Evolutionary conservation across 805 yeast species (phyloP).

Genomic region (Brettanomyces custersianus): DNA sequence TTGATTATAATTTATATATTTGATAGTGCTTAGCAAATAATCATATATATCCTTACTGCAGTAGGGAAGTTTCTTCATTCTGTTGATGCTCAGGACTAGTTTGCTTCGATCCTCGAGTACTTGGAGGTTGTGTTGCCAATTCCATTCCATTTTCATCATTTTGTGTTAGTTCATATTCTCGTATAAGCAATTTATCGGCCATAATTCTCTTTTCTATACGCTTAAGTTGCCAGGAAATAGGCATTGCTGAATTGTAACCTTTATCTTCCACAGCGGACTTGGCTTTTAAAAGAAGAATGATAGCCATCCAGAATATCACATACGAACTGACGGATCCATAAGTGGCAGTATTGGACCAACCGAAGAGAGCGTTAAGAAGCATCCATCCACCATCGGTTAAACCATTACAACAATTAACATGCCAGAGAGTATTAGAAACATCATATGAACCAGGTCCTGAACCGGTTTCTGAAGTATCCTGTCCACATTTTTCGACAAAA

Average conservation of each 20-base stretch:
- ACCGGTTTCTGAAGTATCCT: slow-evolving; percentile 81
- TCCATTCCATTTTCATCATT: no score
- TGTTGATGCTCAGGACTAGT: no score
- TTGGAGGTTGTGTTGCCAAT: no score
- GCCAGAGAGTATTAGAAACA: slow-evolving; percentile 75
- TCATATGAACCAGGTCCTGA: slow-evolving; percentile 93
- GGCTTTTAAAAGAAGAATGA: slow-evolving; percentile 35
- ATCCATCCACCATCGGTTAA: slow-evolving; percentile 90
- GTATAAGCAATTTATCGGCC: slow-evolving; percentile 16
- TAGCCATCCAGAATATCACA: slow-evolving; percentile 56
- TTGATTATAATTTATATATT: no score
- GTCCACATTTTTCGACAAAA: slow-evolving; percentile 71
- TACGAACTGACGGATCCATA: slow-evolving; percentile 77
- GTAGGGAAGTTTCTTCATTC: no score
- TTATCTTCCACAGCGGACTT: slow-evolving; percentile 40
- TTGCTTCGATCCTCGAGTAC: no score
- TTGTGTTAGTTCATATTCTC: no score
- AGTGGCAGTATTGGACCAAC: slow-evolving; percentile 94
- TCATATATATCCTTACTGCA: no score
- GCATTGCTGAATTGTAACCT: slow-evolving; percentile 55
- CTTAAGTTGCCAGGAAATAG: slow-evolving; percentile 50
- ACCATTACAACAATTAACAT: slow-evolving; percentile 90
- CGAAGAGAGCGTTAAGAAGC: slow-evolving; percentile 79
- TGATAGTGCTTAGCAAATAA: no score
- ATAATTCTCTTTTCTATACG: slow-evolving; percentile 36